Evolutionary conservation across 2,329 filamentous ascomycete genomes (phyloP).

Genomic region (Trichoderma brevicompactum): DNA sequence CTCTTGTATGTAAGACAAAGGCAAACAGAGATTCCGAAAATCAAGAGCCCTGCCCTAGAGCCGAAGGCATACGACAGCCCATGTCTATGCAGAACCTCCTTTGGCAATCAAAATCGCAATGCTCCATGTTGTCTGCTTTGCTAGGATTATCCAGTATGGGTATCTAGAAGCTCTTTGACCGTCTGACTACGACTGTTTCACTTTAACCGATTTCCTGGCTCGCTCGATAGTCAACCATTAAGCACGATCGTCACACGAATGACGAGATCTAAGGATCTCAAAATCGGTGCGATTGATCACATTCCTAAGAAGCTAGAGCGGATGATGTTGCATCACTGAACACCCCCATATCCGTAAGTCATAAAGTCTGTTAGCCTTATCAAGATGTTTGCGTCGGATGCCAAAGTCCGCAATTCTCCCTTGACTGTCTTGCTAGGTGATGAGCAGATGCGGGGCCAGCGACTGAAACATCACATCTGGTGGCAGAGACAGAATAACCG

Average conservation of each 20-base stretch:
- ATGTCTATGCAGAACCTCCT: not conserved
- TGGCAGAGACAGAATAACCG: not conserved
- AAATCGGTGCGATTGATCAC: not conserved
- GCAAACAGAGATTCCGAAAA: not conserved
- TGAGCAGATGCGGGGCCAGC: not conserved
- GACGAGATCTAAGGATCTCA: not conserved
- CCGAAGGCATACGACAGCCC: not conserved
- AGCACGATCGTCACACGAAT: not conserved
- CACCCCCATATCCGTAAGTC: too few species aligned
- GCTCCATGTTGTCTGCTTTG: too few species aligned
- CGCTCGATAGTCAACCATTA: not conserved
- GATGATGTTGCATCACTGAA: not conserved
- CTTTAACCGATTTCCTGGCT: constrained; percentile 23
- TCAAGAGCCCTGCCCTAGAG: not conserved
- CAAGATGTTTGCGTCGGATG: not conserved
- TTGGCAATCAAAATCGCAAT: too few species aligned
- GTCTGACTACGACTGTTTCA: not conserved
- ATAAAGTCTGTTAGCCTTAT: not conserved
- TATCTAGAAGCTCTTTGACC: not conserved
- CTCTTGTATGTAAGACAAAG: not conserved
- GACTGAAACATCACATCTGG: not conserved
- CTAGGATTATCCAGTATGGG: too few species aligned
- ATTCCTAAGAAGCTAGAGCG: not conserved
- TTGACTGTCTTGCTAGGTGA: not conserved
- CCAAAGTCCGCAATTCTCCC: not conserved